Base-by-base conservation (phyloP, 495 filamentous ascomycete genomes). In the Aspergillus sparsus region DNA sequence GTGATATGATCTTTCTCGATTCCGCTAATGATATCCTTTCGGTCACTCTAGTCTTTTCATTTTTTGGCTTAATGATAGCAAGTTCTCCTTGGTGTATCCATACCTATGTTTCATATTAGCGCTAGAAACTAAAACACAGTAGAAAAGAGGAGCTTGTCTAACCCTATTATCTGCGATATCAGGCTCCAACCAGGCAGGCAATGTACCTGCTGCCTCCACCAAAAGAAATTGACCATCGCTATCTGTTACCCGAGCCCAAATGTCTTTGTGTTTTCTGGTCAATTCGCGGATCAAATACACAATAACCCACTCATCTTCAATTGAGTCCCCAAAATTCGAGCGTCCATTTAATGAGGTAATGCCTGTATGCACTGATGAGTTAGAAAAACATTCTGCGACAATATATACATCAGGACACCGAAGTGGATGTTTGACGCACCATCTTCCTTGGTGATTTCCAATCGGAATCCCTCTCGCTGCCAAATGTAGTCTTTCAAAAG, bases 221-320 rank as follows among this genome's bases (percentile, higher is more conserved):
- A 98, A 84, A 36, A 98, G 82, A 66, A 98, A 98, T 67, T 98
- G 91, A 60, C 94, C 94, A 76, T 98, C 95, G 27, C 85, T 86
- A 71, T 98, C 94, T 61, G 80, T 84, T 6, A 96, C 83, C 49
- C 87, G 83, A 42, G 92, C 81, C 94, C 93, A 98, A 7, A 93
- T 76, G 56, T 89, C 82, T 53, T 82, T 79, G 62, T 89, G 91
- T 55, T 83, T 73, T 64, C 79, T 88, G 67, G 86, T 93, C 58
- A 97, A 73, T 66, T 92, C 88, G 37, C 89, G 85, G n/a, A 98
- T 82, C 10, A 98, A 71, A 72, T 93, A 96, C 31, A 97, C 92
- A 53, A 97, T 86, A 2, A 97, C 83, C 94, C 94, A 98, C 77
- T 98, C 95, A 68, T 98, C 94, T 66, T 96, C 94, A 7, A 97